These are phyloP conservation scores for Macrophomina tecta DNA, from an alignment of 2,329 filamentous ascomycete genomes.

Conservation along the genomic window DNA sequence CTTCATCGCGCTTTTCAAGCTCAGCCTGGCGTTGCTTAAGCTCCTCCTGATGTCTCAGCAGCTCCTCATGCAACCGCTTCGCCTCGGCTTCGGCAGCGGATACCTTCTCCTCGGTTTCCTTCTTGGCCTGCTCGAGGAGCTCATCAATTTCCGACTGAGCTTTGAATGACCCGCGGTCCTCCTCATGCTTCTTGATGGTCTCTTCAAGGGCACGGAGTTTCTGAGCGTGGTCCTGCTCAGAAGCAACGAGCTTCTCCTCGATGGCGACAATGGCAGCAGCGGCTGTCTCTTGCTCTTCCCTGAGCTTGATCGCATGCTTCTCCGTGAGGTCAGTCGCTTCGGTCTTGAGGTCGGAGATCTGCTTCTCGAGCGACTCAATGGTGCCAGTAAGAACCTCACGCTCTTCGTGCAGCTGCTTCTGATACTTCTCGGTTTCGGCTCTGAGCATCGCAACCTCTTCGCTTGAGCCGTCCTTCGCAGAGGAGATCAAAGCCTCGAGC, in stretches of 20 bases:
- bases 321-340: slow-evolving; percentile 12
- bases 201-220: slow-evolving; percentile 20
- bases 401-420: slow-evolving; percentile 27
- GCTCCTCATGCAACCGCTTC: slow-evolving; percentile 14
- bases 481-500: slow-evolving; percentile 9
- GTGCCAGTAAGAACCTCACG: slow-evolving; percentile 11
- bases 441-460: slow-evolving; percentile 19
- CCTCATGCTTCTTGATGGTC: slow-evolving; percentile 7
- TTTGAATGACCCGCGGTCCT: slow-evolving; percentile 22
- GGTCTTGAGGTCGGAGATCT: slow-evolving; percentile 14
- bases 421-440: slow-evolving; percentile 22
- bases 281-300: slow-evolving; percentile 12
- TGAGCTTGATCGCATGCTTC: slow-evolving; percentile 14
- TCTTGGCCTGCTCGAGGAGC: slow-evolving; percentile 8
- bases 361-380: slow-evolving; percentile 23
- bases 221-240: slow-evolving; percentile 23
- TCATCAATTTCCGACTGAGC: slow-evolving; percentile 22
- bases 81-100: slow-evolving; percentile 15
- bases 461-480: slow-evolving; percentile 9
- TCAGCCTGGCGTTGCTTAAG: neutral
- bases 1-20: slow-evolving; percentile 19
- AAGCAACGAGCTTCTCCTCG: slow-evolving; percentile 24
- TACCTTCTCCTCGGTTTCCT: slow-evolving; percentile 6
- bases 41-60: slow-evolving; percentile 10
- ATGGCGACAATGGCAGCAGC: slow-evolving; percentile 22